These are phyloP conservation scores for Barnettozyma siamensis DNA, from an alignment of 805 yeast genomes.

Conservation along the genomic window DNA sequence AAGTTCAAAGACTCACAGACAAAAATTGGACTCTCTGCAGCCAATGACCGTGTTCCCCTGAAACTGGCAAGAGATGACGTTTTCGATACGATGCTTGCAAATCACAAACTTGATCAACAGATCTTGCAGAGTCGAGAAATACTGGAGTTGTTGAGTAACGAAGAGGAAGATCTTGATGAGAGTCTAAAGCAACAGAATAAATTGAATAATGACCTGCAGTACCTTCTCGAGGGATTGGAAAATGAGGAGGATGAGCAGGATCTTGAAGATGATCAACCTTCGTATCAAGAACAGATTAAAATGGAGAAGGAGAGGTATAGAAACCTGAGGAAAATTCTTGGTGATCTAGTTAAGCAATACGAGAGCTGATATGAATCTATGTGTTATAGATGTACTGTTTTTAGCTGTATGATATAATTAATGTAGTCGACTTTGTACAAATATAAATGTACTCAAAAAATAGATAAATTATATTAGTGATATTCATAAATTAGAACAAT, in stretches of 20 bases:
- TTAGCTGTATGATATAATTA: too few species aligned
- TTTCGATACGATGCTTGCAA: conserved; percentile 19
- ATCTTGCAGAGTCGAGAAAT: conserved; percentile 8
- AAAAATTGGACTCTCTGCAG: background rate
- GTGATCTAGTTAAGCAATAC: conserved; percentile 3
- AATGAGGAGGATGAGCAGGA: background rate
- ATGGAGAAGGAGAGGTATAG: conserved; percentile 12
- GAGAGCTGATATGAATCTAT: background rate
- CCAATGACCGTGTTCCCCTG: conserved; percentile 18
- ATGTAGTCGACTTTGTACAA: too few species aligned
- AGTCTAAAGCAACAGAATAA: conserved; percentile 5
- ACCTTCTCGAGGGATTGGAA: conserved; percentile 1
- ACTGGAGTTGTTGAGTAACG: background rate
- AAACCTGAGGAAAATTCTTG: conserved; percentile 4
- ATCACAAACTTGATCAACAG: conserved; percentile 12
- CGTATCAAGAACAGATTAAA: conserved; percentile 1
- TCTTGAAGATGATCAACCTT: conserved; percentile 3
- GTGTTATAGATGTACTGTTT: too few species aligned
- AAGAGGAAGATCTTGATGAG: background rate
- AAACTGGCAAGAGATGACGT: conserved; percentile 21
- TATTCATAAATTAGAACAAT: too few species aligned
- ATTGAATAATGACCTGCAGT: conserved; percentile 1
- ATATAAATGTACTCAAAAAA: too few species aligned
- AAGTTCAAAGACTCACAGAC: background rate
- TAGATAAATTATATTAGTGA: too few species aligned